Evolutionary conservation across 2,329 filamentous ascomycete species (phyloP).

Genomic region (Tolypocladium guangdongense): DNA sequence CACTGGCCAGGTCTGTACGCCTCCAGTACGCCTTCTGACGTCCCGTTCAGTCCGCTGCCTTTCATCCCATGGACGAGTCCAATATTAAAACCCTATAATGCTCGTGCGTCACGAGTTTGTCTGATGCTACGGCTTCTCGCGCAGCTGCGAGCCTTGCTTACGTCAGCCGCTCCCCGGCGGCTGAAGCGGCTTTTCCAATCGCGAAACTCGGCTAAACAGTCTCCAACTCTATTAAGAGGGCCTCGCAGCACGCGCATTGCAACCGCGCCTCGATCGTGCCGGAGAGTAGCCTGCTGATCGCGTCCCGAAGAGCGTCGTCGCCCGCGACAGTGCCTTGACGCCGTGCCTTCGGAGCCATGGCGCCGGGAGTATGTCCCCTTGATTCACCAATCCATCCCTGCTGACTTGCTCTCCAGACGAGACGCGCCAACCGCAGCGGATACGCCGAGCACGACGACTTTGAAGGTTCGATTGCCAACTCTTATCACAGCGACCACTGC

Average conservation of each 20-base stretch:
- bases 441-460: conserved; percentile 53
- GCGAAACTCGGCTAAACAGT: background rate
- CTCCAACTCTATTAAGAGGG: background rate
- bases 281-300: background rate
- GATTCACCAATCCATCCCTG: conserved; percentile 1
- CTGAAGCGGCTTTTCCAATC: background rate
- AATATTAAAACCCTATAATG: background rate
- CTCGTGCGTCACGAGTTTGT: background rate
- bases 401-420: conserved; percentile 28
- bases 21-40: background rate
- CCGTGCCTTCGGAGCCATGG: conserved; percentile 18
- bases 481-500: conserved; percentile 1
- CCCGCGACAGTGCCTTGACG: background rate
- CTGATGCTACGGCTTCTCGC: background rate
- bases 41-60: background rate
- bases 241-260: background rate
- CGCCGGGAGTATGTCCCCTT: conserved; percentile 23
- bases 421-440: conserved; percentile 44
- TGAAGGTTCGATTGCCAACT: conserved; percentile 30
- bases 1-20: background rate
- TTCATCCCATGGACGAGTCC: background rate
- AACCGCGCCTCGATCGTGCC: background rate
- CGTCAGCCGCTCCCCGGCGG: background rate
- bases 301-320: no score
- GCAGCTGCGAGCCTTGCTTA: background rate